Evolutionary conservation across 2,329 filamentous ascomycete genomes (phyloP).

Genomic region (Claviceps purpurea): DNA sequence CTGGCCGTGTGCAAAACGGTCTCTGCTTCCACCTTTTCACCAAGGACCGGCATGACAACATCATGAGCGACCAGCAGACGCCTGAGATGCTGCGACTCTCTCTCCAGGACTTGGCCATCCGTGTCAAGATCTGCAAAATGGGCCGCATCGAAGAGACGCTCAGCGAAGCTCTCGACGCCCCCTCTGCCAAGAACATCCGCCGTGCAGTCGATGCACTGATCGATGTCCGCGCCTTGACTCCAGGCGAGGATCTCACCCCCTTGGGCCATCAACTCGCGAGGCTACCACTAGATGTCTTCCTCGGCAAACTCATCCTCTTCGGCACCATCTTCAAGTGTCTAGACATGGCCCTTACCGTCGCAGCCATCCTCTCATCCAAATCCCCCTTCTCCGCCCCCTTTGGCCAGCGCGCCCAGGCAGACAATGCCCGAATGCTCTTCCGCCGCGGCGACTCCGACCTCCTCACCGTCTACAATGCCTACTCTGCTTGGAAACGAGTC

Average conservation of each 20-base stretch:
- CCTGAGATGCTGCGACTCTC: conserved; percentile 93
- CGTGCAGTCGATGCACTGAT: conserved; percentile 85
- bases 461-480: conserved; percentile 87
- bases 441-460: conserved; percentile 82
- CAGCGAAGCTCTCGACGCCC: conserved; percentile 76
- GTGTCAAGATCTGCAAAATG: conserved; percentile 94
- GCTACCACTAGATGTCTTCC: conserved; percentile 81
- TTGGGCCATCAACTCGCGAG: conserved; percentile 78
- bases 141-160: conserved; percentile 87
- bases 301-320: conserved; percentile 84
- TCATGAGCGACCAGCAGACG: conserved; percentile 85
- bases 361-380: conserved; percentile 87
- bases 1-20: conserved; percentile 88
- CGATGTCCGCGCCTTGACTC: conserved; percentile 80
- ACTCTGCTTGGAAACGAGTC: conserved; percentile 73
- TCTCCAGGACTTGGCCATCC: conserved; percentile 84
- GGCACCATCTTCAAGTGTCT: conserved; percentile 81
- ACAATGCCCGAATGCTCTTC: conserved; percentile 66
- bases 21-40: conserved; percentile 95
- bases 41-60: conserved; percentile 68
- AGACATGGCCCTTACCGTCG: conserved; percentile 82
- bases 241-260: conserved; percentile 69
- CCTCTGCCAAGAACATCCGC: conserved; percentile 81
- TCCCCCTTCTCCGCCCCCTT: conserved; percentile 85
- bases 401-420: conserved; percentile 68